Base-by-base conservation (phyloP, 1,284 basidiomycete genomes). In the Cryptococcus floricola region DNA sequence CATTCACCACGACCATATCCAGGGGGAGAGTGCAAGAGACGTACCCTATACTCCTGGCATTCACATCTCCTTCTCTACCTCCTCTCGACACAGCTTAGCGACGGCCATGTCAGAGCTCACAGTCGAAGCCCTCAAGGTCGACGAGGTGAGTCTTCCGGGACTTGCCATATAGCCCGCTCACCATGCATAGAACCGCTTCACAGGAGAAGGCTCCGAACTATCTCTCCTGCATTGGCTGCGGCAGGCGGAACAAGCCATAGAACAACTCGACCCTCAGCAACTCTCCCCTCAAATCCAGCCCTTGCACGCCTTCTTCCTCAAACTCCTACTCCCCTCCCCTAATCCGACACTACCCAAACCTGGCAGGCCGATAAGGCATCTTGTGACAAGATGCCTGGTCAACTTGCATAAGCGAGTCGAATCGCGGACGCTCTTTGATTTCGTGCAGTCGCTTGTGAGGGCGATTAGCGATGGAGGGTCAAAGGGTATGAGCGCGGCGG, bases 371-470 rank as follows among this genome's bases (percentile, higher is more conserved):
- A 79, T 92, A 50, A 83, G 95, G 39, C 87, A 88, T 59, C 80
- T 91, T 3, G 82, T 88, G 48, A 85, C 89, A 6, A 81, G 89
- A 79, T 91, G 89, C 67, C 77, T 97, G 45, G 78, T 90, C 52
- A 74, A 81, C 19, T 68, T 96, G n/a, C 94, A 95, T 76, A 82
- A 81, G 38, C 83, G 86, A 16, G 89, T 88, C 62, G 93, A 97
- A 69, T 87, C 86, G 3, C 83, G 86, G 70, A 85, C 87, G 1
- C 77, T 96, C 51, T 97, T 93, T 66, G 94, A 98, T 67, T 87
- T 89, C 7, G 73, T 95, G n/a, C 88, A 91, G 67, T 73, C 82
- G 1, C 81, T 93, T 53, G 74, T 93, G 54, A 90, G 86, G 76
- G 82, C 87, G 12, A 85, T 86, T 0, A 89, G 92, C n/a, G 74